phyloP scores from a whole-genome alignment of 2,329 filamentous ascomycete genomes.

The Sclerotinia minor region DNA sequence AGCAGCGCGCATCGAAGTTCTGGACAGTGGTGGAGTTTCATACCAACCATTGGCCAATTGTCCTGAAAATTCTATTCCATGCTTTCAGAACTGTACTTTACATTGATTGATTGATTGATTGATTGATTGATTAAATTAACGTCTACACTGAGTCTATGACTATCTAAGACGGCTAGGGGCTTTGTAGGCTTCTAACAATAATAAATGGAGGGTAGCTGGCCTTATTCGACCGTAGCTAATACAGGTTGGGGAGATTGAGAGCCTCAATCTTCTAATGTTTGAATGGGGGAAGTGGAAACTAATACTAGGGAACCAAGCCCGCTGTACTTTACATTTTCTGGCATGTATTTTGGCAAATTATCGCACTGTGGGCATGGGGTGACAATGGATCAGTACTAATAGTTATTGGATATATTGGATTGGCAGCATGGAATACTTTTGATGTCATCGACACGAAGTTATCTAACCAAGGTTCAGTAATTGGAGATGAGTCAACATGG shows the following conservation, averaged over 20 bases:
- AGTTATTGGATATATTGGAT: slow-evolving; percentile 24
- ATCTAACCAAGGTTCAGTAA: slow-evolving; percentile 24
- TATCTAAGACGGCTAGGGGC: too few species aligned
- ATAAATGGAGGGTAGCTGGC: too few species aligned
- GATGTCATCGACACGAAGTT: slow-evolving; percentile 27
- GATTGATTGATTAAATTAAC: too few species aligned
- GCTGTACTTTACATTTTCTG: background rate
- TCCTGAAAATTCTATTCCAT: background rate
- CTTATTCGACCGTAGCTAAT: too few species aligned
- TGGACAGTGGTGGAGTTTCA: background rate
- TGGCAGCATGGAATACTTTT: slow-evolving; percentile 28
- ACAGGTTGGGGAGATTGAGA: too few species aligned
- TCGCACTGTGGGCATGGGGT: slow-evolving; percentile 27
- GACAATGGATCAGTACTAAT: slow-evolving; percentile 23
- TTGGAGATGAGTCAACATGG: slow-evolving; percentile 27
- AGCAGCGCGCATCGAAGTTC: background rate
- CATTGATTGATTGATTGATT: too few species aligned
- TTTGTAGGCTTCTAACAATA: too few species aligned
- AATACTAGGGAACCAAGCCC: too few species aligned
- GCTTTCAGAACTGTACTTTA: background rate
- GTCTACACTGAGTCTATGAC: too few species aligned
- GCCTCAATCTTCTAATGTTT: too few species aligned
- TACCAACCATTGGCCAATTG: background rate
- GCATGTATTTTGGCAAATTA: slow-evolving; percentile 14
- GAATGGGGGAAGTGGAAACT: too few species aligned